Percentiles rank a stretch among this genome's conserved stretches.
phyloP scores from a whole-genome alignment of 495 filamentous ascomycete genomes.

The Tuber magnatum region DNA sequence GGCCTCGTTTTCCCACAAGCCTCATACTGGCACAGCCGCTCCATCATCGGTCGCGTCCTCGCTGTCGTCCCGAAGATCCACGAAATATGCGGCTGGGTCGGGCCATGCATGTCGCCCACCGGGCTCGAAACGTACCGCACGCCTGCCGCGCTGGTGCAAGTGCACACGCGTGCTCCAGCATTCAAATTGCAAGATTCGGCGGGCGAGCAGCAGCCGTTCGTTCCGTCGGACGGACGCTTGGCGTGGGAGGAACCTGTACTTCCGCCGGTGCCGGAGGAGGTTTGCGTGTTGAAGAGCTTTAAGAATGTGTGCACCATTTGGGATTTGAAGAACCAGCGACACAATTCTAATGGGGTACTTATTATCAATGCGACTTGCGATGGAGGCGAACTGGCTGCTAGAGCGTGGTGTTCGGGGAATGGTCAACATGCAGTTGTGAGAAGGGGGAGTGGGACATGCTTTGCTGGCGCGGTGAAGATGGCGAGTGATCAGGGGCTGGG shows the following conservation, averaged over 20 bases:
- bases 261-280: not conserved
- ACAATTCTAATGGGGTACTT: not conserved
- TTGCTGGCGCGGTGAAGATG: not conserved
- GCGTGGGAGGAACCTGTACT: not conserved
- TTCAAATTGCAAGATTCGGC: not conserved
- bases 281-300: too few relatives aligned
- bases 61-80: not conserved
- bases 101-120: not conserved
- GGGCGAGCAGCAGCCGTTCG: not conserved
- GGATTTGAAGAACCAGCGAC: not conserved
- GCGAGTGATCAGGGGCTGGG: not conserved
- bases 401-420: not conserved
- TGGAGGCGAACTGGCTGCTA: not conserved
- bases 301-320: not conserved
- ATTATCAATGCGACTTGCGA: slow-evolving; percentile 1
- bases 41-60: not conserved
- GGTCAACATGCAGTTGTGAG: not conserved
- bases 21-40: not conserved
- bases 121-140: not conserved
- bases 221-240: not conserved
- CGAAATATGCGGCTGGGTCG: not conserved
- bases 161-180: not conserved
- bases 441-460: not conserved
- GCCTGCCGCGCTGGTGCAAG: not conserved
- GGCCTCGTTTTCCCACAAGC: not conserved